phyloP scores from a whole-genome alignment of 2,329 filamentous ascomycete species.

The Chalaropsis thielavioides region DNA sequence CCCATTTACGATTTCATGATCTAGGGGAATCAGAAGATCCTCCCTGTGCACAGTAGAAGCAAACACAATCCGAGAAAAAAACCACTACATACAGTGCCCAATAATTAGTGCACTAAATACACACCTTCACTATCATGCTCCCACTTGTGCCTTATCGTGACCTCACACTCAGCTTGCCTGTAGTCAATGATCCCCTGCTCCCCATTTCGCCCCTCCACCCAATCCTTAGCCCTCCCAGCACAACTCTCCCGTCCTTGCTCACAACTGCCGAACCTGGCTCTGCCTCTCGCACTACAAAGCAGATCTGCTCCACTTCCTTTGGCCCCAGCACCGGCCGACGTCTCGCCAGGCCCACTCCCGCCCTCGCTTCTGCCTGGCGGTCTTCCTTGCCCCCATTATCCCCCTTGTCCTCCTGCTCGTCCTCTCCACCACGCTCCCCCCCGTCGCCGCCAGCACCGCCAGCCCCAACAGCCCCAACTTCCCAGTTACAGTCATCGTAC shows the following conservation, averaged over 20 bases:
- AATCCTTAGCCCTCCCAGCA: constrained; percentile 70
- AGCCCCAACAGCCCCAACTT: constrained; percentile 23
- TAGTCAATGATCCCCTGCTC: constrained; percentile 72
- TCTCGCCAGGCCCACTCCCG: constrained; percentile 18
- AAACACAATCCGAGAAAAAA: neutral
- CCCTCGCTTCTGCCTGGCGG: neutral
- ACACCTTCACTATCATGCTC: neutral
- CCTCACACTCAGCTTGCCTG: constrained; percentile 58
- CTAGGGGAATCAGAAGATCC: constrained; percentile 21
- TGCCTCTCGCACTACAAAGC: constrained; percentile 43
- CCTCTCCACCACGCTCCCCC: no score
- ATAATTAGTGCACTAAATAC: neutral
- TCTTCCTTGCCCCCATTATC: neutral
- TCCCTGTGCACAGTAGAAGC: neutral
- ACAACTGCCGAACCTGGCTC: constrained; percentile 25
- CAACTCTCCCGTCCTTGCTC: constrained; percentile 40
- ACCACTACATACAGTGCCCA: no score
- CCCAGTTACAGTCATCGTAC: constrained; percentile 45
- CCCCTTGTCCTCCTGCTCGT: neutral
- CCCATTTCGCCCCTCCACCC: constrained; percentile 87
- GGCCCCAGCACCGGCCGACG: constrained; percentile 43
- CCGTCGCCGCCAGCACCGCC: no score
- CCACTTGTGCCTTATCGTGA: constrained; percentile 6
- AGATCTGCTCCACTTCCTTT: constrained; percentile 51
- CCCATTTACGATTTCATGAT: constrained; percentile 40